phyloP scores from a whole-genome alignment of 1,139 yeast species.

The Lodderomyces parapsilosis region DNA sequence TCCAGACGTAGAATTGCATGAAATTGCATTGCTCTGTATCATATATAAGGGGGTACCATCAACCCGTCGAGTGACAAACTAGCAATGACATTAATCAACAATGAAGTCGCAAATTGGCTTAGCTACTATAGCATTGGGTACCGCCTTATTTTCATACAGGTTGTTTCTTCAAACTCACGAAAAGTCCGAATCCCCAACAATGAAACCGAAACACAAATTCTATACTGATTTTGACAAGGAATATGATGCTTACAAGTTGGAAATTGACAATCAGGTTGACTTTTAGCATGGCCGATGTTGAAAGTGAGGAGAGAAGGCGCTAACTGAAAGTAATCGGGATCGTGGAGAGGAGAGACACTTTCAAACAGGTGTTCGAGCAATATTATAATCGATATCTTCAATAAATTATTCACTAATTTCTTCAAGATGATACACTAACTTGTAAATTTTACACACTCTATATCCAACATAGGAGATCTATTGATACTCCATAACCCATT shows the following conservation, averaged over 20 bases:
- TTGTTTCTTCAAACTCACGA: conserved; percentile 1
- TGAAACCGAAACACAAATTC: background rate
- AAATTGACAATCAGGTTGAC: background rate
- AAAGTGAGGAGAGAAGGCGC: no score
- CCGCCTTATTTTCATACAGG: background rate
- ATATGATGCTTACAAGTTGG: background rate
- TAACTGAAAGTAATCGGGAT: no score
- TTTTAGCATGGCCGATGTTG: background rate
- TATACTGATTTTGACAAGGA: background rate
- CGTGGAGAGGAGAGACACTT: no score
- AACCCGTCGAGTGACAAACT: background rate
- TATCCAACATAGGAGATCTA: no score
- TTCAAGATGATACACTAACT: no score
- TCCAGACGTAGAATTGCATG: background rate
- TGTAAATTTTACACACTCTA: no score
- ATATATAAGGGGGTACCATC: background rate
- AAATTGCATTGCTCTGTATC: background rate
- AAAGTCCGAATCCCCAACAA: background rate
- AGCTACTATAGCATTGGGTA: background rate
- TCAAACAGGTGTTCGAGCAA: no score
- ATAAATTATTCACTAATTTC: no score
- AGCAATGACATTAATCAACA: background rate
- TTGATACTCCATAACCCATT: no score
- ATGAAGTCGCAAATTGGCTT: background rate
- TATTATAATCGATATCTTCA: no score